Percentiles rank a stretch among this genome's conserved stretches.
Conservation (phyloP, 306 rosid genomes). For the Glycyrrhiza uralensis region DNA sequence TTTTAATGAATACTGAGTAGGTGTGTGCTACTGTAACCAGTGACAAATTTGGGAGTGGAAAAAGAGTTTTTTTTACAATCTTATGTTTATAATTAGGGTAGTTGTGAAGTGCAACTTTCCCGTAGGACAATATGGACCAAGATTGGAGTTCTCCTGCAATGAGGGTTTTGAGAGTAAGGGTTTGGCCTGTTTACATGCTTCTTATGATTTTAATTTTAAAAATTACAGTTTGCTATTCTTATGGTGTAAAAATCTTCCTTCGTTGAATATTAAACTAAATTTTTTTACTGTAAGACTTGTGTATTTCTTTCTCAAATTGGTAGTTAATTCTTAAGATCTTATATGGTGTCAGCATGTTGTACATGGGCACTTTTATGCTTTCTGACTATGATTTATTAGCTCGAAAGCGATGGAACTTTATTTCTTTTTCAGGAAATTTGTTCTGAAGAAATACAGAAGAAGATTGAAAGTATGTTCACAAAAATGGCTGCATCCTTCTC, state of each 20-base stretch:
- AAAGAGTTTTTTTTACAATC: background rate
- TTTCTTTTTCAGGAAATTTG: conserved; percentile 55
- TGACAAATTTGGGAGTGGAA: background rate
- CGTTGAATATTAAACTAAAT: background rate
- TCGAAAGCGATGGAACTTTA: conserved; percentile 3
- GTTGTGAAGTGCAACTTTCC: background rate
- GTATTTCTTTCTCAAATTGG: background rate
- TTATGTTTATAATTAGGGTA: background rate
- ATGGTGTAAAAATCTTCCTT: background rate
- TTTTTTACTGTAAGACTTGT: background rate
- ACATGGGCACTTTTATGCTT: background rate
- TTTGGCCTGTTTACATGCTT: conserved; percentile 5
- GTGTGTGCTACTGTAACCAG: background rate
- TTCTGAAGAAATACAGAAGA: conserved; percentile 60
- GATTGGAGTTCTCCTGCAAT: conserved; percentile 9
- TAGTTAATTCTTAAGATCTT: background rate
- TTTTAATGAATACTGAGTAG: background rate
- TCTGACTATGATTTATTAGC: conserved; percentile 22
- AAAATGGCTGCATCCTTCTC: conserved; percentile 71
- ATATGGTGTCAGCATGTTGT: background rate
- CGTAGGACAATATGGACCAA: background rate
- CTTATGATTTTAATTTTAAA: conserved; percentile 10
- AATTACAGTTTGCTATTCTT: background rate
- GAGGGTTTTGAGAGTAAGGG: background rate
- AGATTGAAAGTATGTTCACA: conserved; percentile 42